Conservation (phyloP, 768 basidiomycete species). For the Naganishia friedmannii region DNA sequence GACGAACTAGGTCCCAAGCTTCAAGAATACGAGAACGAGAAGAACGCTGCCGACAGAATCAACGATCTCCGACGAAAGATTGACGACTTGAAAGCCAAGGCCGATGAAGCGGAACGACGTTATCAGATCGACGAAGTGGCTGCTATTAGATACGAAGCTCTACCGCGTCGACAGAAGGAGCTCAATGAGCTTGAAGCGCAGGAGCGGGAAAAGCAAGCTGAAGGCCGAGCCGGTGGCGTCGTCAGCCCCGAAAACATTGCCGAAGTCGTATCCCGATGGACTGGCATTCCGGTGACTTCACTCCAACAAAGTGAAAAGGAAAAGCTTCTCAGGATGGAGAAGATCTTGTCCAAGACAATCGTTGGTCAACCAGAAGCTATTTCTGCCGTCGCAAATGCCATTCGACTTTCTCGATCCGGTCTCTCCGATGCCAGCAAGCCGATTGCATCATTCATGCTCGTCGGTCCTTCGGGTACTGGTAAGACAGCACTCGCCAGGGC, state of each 20-base stretch:
- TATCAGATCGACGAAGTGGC: slow-evolving; percentile 56
- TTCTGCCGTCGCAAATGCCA: slow-evolving; percentile 52
- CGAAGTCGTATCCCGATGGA: slow-evolving; percentile 91
- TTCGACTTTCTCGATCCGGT: slow-evolving; percentile 51
- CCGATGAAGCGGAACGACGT: slow-evolving; percentile 86
- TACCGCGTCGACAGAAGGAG: slow-evolving; percentile 74
- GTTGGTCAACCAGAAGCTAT: slow-evolving; percentile 80
- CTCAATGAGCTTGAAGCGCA: slow-evolving; percentile 60
- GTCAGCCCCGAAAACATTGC: slow-evolving; percentile 89
- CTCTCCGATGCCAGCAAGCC: slow-evolving; percentile 50
- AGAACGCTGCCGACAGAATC: slow-evolving; percentile 75
- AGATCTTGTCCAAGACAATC: slow-evolving; percentile 48
- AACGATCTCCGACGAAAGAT: slow-evolving; percentile 72
- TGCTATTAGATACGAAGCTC: slow-evolving; percentile 84
- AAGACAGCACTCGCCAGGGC: slow-evolving; percentile 53
- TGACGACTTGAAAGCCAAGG: slow-evolving; percentile 85
- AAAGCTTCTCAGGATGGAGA: slow-evolving; percentile 51
- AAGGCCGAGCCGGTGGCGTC: slow-evolving; percentile 47
- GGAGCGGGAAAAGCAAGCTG: slow-evolving; percentile 66
- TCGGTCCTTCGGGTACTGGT: slow-evolving; percentile 52
- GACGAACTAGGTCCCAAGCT: slow-evolving; percentile 78
- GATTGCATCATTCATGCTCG: slow-evolving; percentile 51
- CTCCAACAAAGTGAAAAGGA: slow-evolving; percentile 55
- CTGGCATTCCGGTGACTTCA: slow-evolving; percentile 81
- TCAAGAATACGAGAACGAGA: slow-evolving; percentile 82